Evolutionary conservation across 352 stramenopile genomes (phyloP), one percentile per base, ranked within the genome.

Genomic region (Thalassiosira exigua): DNA sequence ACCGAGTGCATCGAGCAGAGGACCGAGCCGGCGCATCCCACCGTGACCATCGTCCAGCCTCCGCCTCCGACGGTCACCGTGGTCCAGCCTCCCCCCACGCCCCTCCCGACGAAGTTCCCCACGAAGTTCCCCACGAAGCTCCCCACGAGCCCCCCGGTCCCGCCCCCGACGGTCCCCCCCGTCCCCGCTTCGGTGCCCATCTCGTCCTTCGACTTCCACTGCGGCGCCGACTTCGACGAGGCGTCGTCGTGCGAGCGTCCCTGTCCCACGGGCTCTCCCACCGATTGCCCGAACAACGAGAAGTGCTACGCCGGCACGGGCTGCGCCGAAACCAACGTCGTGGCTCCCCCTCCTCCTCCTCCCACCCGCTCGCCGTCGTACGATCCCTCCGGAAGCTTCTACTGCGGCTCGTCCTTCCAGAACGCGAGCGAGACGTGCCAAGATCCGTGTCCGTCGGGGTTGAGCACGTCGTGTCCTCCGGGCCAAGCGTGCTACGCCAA

Each of bases 301-400:
- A 81, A 69, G 30, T 85, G 77, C 53, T 85, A 85, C 51, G 77
- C 77, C 12, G 73, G 69, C 46, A 85, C 77, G 0, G 76, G 69
- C 12, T 84, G 76, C 60, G 41, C 22, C n/a, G 62, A 64, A 19
- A 33, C 50, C 3, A 22, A 22, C 1, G 19, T 51, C 27, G 51
- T 51, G 9, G 50, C 24, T 0, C 36, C 19, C 0, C 50, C 17
- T 19, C 27, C 46, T 26, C 61, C 75, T 32, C 56, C 75, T 17
- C 14, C 36, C 36, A 14, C 7, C 7, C 56, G 54, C 46, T 58
- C 61, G 11, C 75, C 75, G 9, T 70, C 32, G 17, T 54, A 59
- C 19, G 69, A 79, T 65, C 22, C 65, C 1, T 69, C 76, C 3
- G 60, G 32, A n/a, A 44, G 48, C 5, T 80, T 84, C 46, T 84